Evolutionary conservation across 208 protist genomes (phyloP), one percentile per base, ranked within the genome.

Genomic region (Crithidia bombi): DNA sequence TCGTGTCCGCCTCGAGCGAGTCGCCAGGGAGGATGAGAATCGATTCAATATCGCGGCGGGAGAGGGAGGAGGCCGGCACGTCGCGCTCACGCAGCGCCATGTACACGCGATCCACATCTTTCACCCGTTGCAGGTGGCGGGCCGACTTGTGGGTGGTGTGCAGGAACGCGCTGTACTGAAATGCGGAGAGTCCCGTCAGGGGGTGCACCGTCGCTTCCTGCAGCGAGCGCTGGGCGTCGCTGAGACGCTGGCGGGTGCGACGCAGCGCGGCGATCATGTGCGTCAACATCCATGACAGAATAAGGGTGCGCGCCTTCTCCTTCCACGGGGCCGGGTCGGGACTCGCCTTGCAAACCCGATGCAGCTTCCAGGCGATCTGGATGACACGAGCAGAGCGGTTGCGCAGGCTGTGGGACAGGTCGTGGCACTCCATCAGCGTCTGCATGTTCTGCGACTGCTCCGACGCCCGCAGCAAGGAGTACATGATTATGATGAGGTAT

Each of bases 31-130:
- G 72, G n/a, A 83, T 50, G 39, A 89, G 38, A 30, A 86, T 86
- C 6, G 68, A 69, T 35, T 75, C 79, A 30, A 92, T 79, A 46
- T 92, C 86, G 39, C 75, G 68, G 7, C 83, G 78, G 5, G 75
- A 79, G 3, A 89, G 79, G 26, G 83, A 82, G 28, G 83, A 85
- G 19, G 83, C 79, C 11, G 65, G 65, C 28, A 77, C 69, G 52
- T 85, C 65, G 36, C 78, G 73, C 38, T 82, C 67, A 6, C 73
- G 78, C 50, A 88, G 68, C 10, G 82, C 69, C 33, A 80, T 72
- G 68, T 81, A 79, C 21, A 89, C 79, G 50, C 69, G 81, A 30
- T 89, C 81, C 12, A 86, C 81, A 30, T 92, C 86, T 67, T 84
- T 83, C 30, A 78, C 61, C 17, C 81, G 80, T 61, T 92, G 86